These are phyloP conservation scores for Diospyros lotus DNA, from an alignment of 148 eudicot species.

Conservation along the genomic window DNA sequence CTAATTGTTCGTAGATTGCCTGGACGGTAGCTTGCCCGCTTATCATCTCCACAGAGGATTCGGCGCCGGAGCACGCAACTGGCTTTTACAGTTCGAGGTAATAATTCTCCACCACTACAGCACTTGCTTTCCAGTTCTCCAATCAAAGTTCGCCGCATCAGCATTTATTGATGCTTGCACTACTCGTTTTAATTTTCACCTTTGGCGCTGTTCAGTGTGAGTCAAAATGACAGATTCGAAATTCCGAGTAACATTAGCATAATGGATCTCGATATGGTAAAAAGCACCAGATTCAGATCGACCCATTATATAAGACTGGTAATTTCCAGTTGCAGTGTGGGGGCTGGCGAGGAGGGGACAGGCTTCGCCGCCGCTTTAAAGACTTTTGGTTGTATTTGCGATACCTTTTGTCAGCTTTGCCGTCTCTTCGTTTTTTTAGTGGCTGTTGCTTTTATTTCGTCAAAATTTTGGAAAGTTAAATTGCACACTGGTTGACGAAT, in stretches of 20 bases:
- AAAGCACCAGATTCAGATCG: too few relatives aligned
- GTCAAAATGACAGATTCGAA: not conserved
- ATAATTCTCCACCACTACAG: not conserved
- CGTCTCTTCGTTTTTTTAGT: too few relatives aligned
- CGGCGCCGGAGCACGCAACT: constrained; percentile 75
- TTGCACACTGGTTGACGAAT: too few relatives aligned
- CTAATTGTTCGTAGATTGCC: constrained; percentile 52
- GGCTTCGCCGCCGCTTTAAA: not conserved
- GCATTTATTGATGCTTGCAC: not conserved
- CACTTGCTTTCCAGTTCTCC: not conserved
- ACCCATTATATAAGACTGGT: too few relatives aligned
- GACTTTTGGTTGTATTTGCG: not conserved
- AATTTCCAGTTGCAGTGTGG: not conserved
- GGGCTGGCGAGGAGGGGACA: not conserved
- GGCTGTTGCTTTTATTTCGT: too few relatives aligned
- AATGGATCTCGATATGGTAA: too few relatives aligned
- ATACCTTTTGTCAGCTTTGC: too few relatives aligned
- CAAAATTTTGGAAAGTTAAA: too few relatives aligned
- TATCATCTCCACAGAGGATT: constrained; percentile 79
- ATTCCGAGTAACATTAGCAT: not conserved
- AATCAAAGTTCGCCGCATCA: constrained; percentile 3
- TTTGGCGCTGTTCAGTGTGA: not conserved
- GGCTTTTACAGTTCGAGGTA: constrained; percentile 98
- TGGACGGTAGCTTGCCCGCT: constrained; percentile 94
- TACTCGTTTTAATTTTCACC: not conserved